phyloP scores from a whole-genome alignment of 2,329 filamentous ascomycete genomes.

The Sporothrix humicola region DNA sequence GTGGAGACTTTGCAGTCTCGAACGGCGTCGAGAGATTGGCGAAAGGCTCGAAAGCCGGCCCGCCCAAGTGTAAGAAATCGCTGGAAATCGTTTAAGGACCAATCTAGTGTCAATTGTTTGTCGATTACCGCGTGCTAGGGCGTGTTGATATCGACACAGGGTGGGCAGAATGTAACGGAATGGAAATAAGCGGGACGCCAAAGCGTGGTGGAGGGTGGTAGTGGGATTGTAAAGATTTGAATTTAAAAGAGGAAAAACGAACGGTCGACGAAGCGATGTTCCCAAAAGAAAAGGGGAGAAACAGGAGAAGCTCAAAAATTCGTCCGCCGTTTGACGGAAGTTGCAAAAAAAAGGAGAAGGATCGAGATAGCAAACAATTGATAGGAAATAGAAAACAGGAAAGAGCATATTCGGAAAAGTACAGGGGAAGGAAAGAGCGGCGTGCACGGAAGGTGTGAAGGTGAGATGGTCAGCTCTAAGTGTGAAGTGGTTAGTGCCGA shows the following conservation, averaged over 20 bases:
- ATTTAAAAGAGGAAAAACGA: neutral
- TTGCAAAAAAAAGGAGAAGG: too few relatives aligned
- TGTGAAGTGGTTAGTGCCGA: neutral
- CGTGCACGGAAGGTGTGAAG: neutral
- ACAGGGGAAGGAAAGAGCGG: neutral
- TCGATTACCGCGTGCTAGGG: neutral
- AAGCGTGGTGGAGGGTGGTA: neutral
- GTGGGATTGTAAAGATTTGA: conserved; percentile 15
- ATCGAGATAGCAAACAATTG: too few relatives aligned
- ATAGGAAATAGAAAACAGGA: neutral
- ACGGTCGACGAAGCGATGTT: neutral
- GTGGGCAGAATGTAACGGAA: neutral
- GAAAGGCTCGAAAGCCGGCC: neutral
- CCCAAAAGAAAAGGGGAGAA: neutral
- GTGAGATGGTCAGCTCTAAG: neutral
- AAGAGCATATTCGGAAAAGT: neutral
- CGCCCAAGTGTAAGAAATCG: neutral
- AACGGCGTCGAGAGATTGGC: neutral
- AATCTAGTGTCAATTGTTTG: neutral
- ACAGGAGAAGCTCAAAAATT: neutral
- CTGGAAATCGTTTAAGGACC: too few relatives aligned
- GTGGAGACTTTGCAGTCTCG: neutral
- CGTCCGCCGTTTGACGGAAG: neutral
- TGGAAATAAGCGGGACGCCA: neutral
- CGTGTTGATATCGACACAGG: neutral